phyloP scores from a whole-genome alignment of 169 alveolate species.

The Plasmodium sp. region DNA sequence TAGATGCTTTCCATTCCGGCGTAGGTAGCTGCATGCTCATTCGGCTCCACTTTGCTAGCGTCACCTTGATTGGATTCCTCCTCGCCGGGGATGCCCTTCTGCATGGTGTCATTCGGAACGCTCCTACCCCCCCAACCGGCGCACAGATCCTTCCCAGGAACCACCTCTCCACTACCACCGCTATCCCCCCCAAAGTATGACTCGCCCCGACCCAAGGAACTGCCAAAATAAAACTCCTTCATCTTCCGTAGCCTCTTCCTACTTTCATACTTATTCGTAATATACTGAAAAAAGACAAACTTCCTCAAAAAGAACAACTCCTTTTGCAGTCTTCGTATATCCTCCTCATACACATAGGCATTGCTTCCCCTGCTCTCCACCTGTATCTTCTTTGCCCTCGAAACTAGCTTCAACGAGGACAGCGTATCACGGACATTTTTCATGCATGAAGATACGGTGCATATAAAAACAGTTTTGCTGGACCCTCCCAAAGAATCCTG shows the following conservation, averaged over 20 bases:
- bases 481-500: conserved; percentile 79
- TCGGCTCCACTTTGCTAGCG: neutral
- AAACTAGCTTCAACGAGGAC: conserved; percentile 79
- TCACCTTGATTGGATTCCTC: neutral
- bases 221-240: conserved; percentile 27
- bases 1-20: conserved; percentile 67
- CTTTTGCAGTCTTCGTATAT: conserved; percentile 45
- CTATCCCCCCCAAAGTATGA: neutral
- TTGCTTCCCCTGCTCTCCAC: conserved; percentile 17
- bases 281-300: conserved; percentile 74
- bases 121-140: neutral
- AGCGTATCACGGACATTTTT: conserved; percentile 77
- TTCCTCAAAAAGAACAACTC: conserved; percentile 69
- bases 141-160: neutral
- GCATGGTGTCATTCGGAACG: neutral
- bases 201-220: neutral
- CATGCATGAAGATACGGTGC: conserved; percentile 80
- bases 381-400: conserved; percentile 78
- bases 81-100: neutral
- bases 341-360: conserved; percentile 38
- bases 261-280: conserved; percentile 63
- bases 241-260: conserved; percentile 49
- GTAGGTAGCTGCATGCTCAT: conserved; percentile 1
- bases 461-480: conserved; percentile 80
- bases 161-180: neutral